phyloP scores from a whole-genome alignment of 768 basidiomycete species.

The Rhizopogon sp. region DNA sequence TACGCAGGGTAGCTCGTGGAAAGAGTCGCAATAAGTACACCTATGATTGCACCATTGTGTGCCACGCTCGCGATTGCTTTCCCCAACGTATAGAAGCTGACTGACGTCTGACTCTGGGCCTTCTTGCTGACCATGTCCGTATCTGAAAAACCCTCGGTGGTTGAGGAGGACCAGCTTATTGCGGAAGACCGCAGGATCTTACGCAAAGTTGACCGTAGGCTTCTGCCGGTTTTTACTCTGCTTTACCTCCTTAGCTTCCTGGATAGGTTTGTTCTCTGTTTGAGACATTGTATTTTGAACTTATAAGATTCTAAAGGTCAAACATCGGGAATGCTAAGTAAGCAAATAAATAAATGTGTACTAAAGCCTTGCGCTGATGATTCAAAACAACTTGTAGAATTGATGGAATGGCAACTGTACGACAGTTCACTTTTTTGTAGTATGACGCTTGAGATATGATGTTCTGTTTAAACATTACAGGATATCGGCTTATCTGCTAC shows the following conservation, averaged over 20 bases:
- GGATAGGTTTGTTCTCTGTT: conserved; percentile 25
- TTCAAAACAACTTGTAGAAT: conserved; percentile 31
- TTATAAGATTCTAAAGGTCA: conserved; percentile 13
- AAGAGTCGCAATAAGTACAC: not conserved
- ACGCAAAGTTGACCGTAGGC: conserved; percentile 30
- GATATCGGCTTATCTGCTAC: conserved; percentile 46
- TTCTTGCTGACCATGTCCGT: conserved; percentile 5
- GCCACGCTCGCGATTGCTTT: not conserved
- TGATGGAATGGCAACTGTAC: conserved; percentile 44
- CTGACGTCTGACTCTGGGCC: too few relatives aligned
- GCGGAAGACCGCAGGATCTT: conserved; percentile 20
- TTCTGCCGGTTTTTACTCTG: conserved; percentile 36
- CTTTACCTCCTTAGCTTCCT: conserved; percentile 38
- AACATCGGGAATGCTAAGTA: conserved; percentile 38
- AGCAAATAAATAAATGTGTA: not conserved
- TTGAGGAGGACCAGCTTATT: conserved; percentile 1
- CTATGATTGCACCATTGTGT: conserved; percentile 2
- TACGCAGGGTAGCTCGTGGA: not conserved
- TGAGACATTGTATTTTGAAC: not conserved
- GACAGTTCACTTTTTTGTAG: conserved; percentile 2
- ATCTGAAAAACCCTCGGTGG: conserved; percentile 7
- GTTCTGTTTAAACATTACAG: conserved; percentile 19
- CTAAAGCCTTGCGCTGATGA: not conserved
- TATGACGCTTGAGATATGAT: not conserved
- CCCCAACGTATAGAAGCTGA: not conserved